Conservation (phyloP, 805 yeast genomes). For the Hyphopichia homilentoma region DNA sequence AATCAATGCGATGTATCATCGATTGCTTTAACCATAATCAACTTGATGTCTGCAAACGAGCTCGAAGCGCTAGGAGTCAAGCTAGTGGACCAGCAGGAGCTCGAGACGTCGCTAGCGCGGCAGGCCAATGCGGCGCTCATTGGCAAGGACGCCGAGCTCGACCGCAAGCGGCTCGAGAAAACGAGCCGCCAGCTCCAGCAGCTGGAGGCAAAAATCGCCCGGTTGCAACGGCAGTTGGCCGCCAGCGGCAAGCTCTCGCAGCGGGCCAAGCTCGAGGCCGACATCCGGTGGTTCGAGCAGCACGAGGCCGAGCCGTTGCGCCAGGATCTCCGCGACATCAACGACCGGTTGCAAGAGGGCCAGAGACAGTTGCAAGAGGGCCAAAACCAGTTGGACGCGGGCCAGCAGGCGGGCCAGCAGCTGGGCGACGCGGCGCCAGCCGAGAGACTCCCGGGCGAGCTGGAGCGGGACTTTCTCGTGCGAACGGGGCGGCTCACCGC, state of each 20-base stretch:
- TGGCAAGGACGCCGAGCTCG: slow-evolving; percentile 66
- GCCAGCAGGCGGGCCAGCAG: slow-evolving; percentile 5
- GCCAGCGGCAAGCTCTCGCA: slow-evolving; percentile 66
- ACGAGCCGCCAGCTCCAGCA: slow-evolving; percentile 48
- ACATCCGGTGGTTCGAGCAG: slow-evolving; percentile 47
- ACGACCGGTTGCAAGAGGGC: slow-evolving; percentile 29
- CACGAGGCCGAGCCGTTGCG: slow-evolving; percentile 52
- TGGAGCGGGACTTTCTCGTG: slow-evolving; percentile 73
- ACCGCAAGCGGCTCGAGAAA: slow-evolving; percentile 70
- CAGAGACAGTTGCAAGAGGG: slow-evolving; percentile 37
- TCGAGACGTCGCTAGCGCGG: slow-evolving; percentile 71
- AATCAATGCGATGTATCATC: no score
- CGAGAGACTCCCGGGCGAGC: slow-evolving; percentile 63
- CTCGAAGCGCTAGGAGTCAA: slow-evolving; percentile 33
- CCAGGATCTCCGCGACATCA: slow-evolving; percentile 58
- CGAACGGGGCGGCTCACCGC: slow-evolving; percentile 94
- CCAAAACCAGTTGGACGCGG: slow-evolving; percentile 11
- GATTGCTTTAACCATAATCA: no score
- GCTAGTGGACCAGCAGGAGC: slow-evolving; percentile 71
- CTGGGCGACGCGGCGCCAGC: slow-evolving; percentile 5
- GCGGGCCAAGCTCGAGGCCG: slow-evolving; percentile 49
- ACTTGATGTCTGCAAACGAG: slow-evolving; percentile 1
- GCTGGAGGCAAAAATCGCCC: slow-evolving; percentile 38
- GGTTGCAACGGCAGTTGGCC: slow-evolving; percentile 45
- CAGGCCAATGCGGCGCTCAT: slow-evolving; percentile 63